Evolutionary conservation across 2,329 filamentous ascomycete genomes (phyloP).

Genomic region (Fusarium cicatricum): DNA sequence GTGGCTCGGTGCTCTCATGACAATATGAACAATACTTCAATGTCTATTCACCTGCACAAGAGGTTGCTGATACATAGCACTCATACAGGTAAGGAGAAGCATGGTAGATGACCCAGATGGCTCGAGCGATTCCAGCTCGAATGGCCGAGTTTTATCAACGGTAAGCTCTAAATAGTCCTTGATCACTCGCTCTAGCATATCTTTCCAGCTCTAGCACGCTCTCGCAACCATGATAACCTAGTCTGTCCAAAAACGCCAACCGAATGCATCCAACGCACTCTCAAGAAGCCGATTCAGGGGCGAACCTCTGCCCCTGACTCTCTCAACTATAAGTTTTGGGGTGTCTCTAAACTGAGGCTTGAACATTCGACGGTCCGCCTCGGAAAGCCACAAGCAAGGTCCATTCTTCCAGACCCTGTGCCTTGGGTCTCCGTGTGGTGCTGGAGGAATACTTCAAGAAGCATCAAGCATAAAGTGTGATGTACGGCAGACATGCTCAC

Average conservation of each 20-base stretch:
- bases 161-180: background rate
- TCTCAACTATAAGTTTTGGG: background rate
- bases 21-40: background rate
- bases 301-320: background rate
- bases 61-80: too few species aligned
- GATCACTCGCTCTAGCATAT: background rate
- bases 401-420: background rate
- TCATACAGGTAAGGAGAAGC: too few species aligned
- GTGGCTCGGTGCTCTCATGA: too few species aligned
- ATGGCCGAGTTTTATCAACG: background rate
- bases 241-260: conserved; percentile 25
- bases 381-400: background rate
- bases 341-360: background rate
- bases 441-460: background rate
- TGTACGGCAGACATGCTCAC: conserved; percentile 52
- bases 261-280: conserved; percentile 1
- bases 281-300: background rate
- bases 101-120: background rate
- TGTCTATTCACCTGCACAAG: background rate
- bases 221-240: conserved; percentile 12
- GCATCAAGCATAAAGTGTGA: background rate
- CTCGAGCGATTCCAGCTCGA: conserved; percentile 22
- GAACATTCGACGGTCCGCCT: background rate
- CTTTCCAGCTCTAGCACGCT: conserved; percentile 10
- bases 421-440: background rate